A percentile compares a stretch with the other conserved stretches of the same genome.
Evolutionary conservation across 2,329 filamentous ascomycete genomes (phyloP).

Genomic region (Xenoacremonium recifei): DNA sequence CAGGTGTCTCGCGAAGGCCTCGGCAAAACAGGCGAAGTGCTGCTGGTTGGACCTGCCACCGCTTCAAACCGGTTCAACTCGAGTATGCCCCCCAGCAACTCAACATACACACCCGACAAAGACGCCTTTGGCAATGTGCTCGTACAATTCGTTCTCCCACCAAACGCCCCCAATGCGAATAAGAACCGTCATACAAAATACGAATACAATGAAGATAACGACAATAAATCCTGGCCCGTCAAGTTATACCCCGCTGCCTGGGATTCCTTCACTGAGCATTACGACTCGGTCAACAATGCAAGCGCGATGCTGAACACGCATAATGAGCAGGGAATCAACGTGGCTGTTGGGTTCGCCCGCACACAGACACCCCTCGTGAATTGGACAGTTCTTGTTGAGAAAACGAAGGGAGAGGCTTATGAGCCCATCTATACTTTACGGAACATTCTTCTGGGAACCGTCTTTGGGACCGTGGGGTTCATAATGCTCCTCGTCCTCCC

Average conservation of each 20-base stretch:
- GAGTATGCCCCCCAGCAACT: conserved; percentile 44
- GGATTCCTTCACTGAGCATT: conserved; percentile 54
- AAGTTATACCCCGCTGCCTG: conserved; percentile 62
- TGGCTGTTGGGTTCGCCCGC: conserved; percentile 79
- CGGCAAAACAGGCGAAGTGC: conserved; percentile 64
- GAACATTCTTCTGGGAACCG: conserved; percentile 77
- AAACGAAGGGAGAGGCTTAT: conserved; percentile 72
- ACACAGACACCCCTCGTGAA: conserved; percentile 67
- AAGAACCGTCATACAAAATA: conserved; percentile 45
- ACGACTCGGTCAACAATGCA: conserved; percentile 60
- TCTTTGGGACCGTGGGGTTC: conserved; percentile 77
- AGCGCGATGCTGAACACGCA: conserved; percentile 65
- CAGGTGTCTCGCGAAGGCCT: conserved; percentile 66
- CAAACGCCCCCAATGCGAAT: conserved; percentile 37
- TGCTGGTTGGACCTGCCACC: conserved; percentile 68
- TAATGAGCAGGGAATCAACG: conserved; percentile 68
- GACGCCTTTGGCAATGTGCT: conserved; percentile 39
- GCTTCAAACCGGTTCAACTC: conserved; percentile 63
- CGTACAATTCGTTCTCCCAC: conserved; percentile 63
- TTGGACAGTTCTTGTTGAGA: conserved; percentile 82
- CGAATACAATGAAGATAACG: conserved; percentile 34
- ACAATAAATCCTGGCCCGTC: conserved; percentile 56
- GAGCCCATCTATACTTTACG: conserved; percentile 72
- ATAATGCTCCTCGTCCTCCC: conserved; percentile 72
- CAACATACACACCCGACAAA: conserved; percentile 39